Evolutionary conservation across 1,139 yeast species (phyloP), one percentile per base, ranked within the genome.

Genomic region (Taphrina deformans): DNA sequence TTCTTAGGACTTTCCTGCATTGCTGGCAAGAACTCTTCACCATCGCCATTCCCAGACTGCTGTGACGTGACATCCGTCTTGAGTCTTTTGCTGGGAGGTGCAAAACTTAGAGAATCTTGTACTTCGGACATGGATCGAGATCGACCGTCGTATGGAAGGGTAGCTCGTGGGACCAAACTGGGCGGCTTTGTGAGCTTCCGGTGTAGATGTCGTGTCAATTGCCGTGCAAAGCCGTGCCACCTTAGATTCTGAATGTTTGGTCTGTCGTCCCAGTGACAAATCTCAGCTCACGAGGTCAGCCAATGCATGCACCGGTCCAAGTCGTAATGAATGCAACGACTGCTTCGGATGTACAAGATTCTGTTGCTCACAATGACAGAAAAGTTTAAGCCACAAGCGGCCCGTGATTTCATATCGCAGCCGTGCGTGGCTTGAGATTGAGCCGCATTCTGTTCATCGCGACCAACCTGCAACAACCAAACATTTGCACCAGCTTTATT

Each of bases 381-480:
- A 44, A 44, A 44, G 48, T 21, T 21, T 12, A 10, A 44, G 48
- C 48, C 48, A 44, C 48, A 44, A n/a, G 21, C 48, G 48, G 48
- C 48, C 48, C 48, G 48, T 6, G 27, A 44, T 21, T 44, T 44
- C 48, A 44, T 44, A 44, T 44, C 27, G 48, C 41, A 10, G 48
- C 48, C 48, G 48, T n/a, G 1, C 6, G 48, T 44, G 48, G 48
- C 48, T 44, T 44, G n/a, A n/a, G n/a, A n/a, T n/a, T n/a, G n/a
- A 29, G 33, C 10, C 33, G 33, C 9, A 6, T 29, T 29, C 33
- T 29, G 33, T 6, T 29, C 33, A 6, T n/a, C n/a, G n/a, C n/a
- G n/a, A n/a, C n/a, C n/a, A n/a, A n/a, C n/a, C n/a, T n/a, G n/a
- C n/a, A n/a, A n/a, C n/a, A n/a, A n/a, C n/a, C n/a, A n/a, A n/a